phyloP scores from a whole-genome alignment of 495 filamentous ascomycete genomes.

The Margaritispora aquatica region DNA sequence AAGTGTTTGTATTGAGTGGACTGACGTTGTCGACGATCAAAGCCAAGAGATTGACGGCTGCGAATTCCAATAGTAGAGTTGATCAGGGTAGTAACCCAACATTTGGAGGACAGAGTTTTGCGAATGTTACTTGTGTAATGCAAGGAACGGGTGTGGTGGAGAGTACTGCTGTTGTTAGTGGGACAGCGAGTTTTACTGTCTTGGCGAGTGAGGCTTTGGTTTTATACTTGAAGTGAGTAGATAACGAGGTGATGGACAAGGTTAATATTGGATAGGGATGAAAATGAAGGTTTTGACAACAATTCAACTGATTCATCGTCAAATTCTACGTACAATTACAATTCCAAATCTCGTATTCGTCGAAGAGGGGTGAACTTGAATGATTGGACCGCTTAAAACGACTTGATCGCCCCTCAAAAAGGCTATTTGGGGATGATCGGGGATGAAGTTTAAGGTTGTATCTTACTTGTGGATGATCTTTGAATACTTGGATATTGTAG shows the following conservation, averaged over 20 bases:
- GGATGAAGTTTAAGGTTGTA: neutral
- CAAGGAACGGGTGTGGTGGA: constrained; percentile 39
- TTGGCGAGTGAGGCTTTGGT: constrained; percentile 49
- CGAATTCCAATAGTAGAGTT: constrained; percentile 39
- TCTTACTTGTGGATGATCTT: neutral
- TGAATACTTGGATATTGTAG: neutral
- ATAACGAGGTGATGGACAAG: neutral
- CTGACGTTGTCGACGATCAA: constrained; percentile 31
- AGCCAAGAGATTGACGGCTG: constrained; percentile 49
- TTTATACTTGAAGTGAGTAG: constrained; percentile 30
- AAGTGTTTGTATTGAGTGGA: constrained; percentile 41
- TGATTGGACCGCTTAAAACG: neutral
- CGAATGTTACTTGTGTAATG: constrained; percentile 43
- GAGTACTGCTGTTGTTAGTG: constrained; percentile 31
- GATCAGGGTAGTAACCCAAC: constrained; percentile 41
- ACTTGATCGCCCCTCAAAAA: neutral
- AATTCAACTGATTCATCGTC: neutral
- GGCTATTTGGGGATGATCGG: neutral
- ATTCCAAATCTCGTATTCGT: neutral
- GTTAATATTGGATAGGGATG: neutral
- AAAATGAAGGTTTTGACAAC: neutral
- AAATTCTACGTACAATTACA: neutral
- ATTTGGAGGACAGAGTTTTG: constrained; percentile 49
- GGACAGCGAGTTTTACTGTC: constrained; percentile 40
- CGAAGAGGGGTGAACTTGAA: neutral